phyloP scores from a whole-genome alignment of 2,329 filamentous ascomycete genomes.

The Venturiaceae sp. region DNA sequence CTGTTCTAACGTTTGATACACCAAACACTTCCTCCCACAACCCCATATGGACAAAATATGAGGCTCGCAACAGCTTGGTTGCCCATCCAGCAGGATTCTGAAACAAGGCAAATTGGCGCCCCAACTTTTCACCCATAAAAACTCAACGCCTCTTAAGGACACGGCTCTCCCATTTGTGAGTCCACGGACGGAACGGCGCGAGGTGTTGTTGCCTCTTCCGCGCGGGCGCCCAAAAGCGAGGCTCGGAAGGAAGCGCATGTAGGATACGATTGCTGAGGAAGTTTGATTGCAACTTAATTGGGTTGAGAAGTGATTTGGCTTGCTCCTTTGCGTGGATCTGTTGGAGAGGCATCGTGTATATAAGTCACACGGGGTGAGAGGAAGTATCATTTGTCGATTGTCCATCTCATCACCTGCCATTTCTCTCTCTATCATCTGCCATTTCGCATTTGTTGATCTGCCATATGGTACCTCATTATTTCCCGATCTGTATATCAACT shows the following conservation, averaged over 20 bases:
- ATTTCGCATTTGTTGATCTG: neutral
- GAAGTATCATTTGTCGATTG: neutral
- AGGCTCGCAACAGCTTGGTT: neutral
- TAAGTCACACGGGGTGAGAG: neutral
- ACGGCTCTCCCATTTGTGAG: neutral
- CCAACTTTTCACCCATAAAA: neutral
- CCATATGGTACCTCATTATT: neutral
- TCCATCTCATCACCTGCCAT: neutral
- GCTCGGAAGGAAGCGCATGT: neutral
- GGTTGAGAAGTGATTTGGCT: neutral
- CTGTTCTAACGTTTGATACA: neutral
- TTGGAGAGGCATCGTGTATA: neutral
- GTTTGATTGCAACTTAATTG: neutral
- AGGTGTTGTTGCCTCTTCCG: neutral
- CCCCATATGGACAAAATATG: neutral
- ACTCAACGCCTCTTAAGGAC: neutral
- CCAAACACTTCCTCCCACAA: neutral
- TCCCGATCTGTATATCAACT: neutral
- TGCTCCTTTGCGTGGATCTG: neutral
- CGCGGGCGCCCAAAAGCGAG: neutral
- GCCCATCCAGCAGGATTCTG: neutral
- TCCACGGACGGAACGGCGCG: neutral
- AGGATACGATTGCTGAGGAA: neutral
- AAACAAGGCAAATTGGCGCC: neutral
- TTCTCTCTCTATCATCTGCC: neutral